phyloP scores from a whole-genome alignment of 164 flowering plant genomes.

The Brasenia schreberi region DNA sequence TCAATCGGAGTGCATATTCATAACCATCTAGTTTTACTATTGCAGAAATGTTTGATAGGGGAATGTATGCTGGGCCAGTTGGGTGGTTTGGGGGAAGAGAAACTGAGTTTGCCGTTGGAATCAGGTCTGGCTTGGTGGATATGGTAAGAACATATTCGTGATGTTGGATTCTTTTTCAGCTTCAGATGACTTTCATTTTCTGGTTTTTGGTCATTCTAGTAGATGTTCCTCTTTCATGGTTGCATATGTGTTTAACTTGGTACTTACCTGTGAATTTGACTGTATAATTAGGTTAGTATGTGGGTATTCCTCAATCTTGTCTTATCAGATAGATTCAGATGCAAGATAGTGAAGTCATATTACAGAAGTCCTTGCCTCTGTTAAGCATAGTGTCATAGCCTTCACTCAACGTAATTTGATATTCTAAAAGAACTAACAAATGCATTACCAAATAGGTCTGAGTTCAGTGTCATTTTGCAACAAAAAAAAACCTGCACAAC shows the following conservation, averaged over 20 bases:
- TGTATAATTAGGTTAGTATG: neutral
- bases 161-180: neutral
- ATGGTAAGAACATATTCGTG: constrained; percentile 31
- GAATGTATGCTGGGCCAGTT: constrained; percentile 98
- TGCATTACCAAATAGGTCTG: too few species aligned
- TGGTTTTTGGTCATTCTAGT: neutral
- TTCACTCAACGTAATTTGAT: too few species aligned
- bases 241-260: neutral
- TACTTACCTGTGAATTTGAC: neutral
- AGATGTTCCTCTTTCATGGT: neutral
- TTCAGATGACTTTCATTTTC: neutral
- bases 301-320: too few species aligned
- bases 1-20: neutral
- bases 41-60: constrained; percentile 88
- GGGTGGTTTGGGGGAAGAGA: constrained; percentile 97
- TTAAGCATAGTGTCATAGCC: too few species aligned
- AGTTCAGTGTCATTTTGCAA: too few species aligned
- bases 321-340: too few species aligned
- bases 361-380: too few species aligned
- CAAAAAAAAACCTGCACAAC: too few species aligned
- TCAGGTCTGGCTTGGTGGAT: constrained; percentile 81
- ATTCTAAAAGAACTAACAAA: too few species aligned
- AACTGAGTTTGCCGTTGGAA: constrained; percentile 94
- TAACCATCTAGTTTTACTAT: neutral
- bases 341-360: too few species aligned